Conservation (phyloP, 2,329 filamentous ascomycete genomes). For the Alternaria triticimaculans region DNA sequence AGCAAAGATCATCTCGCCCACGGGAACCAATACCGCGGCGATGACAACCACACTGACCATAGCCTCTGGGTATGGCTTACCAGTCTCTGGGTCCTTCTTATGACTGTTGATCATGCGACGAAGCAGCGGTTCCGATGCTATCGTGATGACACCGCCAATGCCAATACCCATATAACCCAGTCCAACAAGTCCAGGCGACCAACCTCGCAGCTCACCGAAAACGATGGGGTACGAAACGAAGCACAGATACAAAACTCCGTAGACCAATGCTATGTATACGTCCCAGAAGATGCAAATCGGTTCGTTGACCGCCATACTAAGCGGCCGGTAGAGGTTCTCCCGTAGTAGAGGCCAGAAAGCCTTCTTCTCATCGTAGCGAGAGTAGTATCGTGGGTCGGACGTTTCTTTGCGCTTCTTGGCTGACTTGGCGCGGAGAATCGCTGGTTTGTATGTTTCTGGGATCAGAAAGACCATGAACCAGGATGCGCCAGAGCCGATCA, state of each 20-base stretch:
- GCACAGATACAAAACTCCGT: constrained; percentile 86
- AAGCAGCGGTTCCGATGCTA: constrained; percentile 69
- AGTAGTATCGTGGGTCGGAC: constrained; percentile 74
- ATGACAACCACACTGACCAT: constrained; percentile 82
- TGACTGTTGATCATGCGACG: constrained; percentile 80
- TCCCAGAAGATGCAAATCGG: constrained; percentile 86
- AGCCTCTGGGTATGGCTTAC: constrained; percentile 76
- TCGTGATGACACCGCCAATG: constrained; percentile 60
- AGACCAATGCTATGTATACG: constrained; percentile 75
- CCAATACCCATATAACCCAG: constrained; percentile 79
- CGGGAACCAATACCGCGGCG: constrained; percentile 73
- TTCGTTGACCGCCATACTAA: constrained; percentile 78
- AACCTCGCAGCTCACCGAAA: constrained; percentile 76
- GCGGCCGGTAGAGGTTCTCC: constrained; percentile 77
- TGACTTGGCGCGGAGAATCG: constrained; percentile 76
- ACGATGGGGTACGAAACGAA: constrained; percentile 91
- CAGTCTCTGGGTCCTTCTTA: constrained; percentile 75
- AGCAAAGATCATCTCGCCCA: constrained; percentile 84
- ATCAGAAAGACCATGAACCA: constrained; percentile 65
- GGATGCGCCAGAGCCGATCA: constrained; percentile 70
- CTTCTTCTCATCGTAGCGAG: constrained; percentile 79
- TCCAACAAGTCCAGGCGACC: constrained; percentile 74
- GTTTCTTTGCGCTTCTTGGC: constrained; percentile 72
- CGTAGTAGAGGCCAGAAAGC: constrained; percentile 72
- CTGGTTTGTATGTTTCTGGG: constrained; percentile 80